Evolutionary conservation across 805 yeast species (phyloP), one percentile per base, ranked within the genome.

Genomic region (Lipomyces sp.): DNA sequence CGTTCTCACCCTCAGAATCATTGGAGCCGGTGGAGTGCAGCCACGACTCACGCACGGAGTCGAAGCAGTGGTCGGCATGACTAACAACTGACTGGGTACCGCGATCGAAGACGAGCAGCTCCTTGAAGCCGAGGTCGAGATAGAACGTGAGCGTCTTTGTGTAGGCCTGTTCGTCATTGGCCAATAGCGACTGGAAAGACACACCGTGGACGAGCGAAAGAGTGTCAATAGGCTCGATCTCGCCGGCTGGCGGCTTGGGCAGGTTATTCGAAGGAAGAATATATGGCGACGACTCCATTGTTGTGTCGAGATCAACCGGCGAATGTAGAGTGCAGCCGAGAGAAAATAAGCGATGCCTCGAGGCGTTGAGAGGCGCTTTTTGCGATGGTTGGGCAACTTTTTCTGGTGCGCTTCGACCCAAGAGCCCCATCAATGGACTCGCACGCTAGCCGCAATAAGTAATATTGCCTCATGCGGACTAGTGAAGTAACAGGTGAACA

Each of bases 131-230:
- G 13, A 86, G 74, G 57, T 81, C 77, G 63, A 82, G 77, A 77
- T 90, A 91, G 78, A 90, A 91, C 33, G 76, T 73, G 42, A 84
- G 76, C 3, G 92, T 82, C 37, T 81, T 73, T 35, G 78, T 71
- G 64, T 82, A 84, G 48, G 84, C 75, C 15, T 74, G 75, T 33
- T 76, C 74, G 63, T 82, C 82, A 18, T 86, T 80, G 10, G 93
- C 90, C 69, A 81, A 80, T 53, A 86, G 77, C 18, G 82, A 78
- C 65, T 85, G 80, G 74, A 80, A 82, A 30, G 89, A 81, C 30
- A 85, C 80, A 24, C 89, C 90, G 73, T 86, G 86, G 64, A 87
- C 83, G 60, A 86, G 71, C 15, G 71, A 60, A 29, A 66, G 57
- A 15, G 60, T 51, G 53, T 50, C 53, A 13, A 60, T 13, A 32